These are phyloP conservation scores for Clonostachys rhizophaga DNA, from an alignment of 2,329 filamentous ascomycete genomes.

Conservation along the genomic window DNA sequence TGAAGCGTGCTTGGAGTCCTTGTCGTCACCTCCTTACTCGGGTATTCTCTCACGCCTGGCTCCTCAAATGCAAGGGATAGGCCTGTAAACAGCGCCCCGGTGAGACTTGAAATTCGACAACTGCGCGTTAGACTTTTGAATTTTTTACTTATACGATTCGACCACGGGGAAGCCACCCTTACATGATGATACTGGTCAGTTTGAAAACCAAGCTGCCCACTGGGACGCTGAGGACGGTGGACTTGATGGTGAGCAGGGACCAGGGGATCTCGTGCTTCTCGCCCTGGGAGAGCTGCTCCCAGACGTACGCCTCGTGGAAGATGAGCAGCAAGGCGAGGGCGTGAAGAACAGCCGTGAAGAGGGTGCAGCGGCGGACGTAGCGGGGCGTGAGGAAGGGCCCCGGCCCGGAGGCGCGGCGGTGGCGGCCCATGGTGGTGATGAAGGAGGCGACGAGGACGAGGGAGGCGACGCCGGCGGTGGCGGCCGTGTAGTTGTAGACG, in stretches of 20 bases:
- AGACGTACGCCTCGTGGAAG: constrained; percentile 4
- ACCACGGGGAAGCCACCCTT: too few species aligned
- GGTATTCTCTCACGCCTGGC: too few species aligned
- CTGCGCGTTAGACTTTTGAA: too few species aligned
- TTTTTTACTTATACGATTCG: too few species aligned
- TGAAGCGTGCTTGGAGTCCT: too few species aligned
- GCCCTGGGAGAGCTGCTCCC: neutral
- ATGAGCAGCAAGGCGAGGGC: constrained; percentile 7
- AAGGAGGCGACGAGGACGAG: constrained; percentile 7
- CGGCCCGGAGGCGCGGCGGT: neutral
- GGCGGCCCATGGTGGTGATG: constrained; percentile 2
- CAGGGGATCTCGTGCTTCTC: neutral
- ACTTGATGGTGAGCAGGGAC: too few species aligned
- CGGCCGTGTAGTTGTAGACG: constrained; percentile 11
- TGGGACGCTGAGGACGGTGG: neutral
- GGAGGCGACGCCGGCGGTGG: constrained; percentile 6
- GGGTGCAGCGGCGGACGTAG: constrained; percentile 15
- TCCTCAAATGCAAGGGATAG: too few species aligned
- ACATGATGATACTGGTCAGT: neutral
- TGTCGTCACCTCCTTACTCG: too few species aligned
- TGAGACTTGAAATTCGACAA: too few species aligned
- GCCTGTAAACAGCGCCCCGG: too few species aligned
- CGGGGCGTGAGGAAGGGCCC: constrained; percentile 3
- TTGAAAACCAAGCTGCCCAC: neutral
- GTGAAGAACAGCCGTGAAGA: constrained; percentile 12